Evolutionary conservation across 768 basidiomycete species (phyloP).

Genomic region (Lyophyllum decastes): DNA sequence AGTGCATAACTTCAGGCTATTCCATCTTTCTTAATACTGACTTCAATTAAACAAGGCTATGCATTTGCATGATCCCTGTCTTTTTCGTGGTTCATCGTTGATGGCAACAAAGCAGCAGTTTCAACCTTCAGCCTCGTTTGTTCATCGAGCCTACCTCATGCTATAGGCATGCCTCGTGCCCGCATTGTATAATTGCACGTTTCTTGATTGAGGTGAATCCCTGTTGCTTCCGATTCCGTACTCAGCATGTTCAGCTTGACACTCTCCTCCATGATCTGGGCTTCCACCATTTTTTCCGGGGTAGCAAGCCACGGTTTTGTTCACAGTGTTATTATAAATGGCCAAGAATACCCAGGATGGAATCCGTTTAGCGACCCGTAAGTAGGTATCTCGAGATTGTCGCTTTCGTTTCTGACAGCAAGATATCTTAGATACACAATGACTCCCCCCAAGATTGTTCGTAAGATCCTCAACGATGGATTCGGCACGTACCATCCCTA

Average conservation of each 20-base stretch:
- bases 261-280: background rate
- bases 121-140: conserved; percentile 4
- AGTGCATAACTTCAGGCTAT: background rate
- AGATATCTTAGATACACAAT: conserved; percentile 24
- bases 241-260: conserved; percentile 1
- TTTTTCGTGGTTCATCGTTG: background rate
- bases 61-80: background rate
- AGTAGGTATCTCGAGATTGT: background rate
- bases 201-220: background rate
- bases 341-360: conserved; percentile 36
- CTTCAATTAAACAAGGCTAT: background rate
- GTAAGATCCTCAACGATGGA: conserved; percentile 36
- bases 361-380: conserved; percentile 42
- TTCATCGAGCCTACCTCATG: conserved; percentile 1
- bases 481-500: conserved; percentile 21
- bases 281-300: background rate
- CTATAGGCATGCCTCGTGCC: background rate
- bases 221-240: background rate
- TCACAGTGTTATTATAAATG: conserved; percentile 29
- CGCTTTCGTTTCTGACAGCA: conserved; percentile 7
- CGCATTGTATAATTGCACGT: background rate
- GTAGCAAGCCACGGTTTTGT: conserved; percentile 37
- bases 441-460: conserved; percentile 30
- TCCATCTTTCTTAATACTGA: background rate
- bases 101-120: background rate